A percentile compares a stretch with the other conserved stretches of the same genome.
Conservation (phyloP, 2,329 filamentous ascomycete species). For the Chlorencoelia australis region DNA sequence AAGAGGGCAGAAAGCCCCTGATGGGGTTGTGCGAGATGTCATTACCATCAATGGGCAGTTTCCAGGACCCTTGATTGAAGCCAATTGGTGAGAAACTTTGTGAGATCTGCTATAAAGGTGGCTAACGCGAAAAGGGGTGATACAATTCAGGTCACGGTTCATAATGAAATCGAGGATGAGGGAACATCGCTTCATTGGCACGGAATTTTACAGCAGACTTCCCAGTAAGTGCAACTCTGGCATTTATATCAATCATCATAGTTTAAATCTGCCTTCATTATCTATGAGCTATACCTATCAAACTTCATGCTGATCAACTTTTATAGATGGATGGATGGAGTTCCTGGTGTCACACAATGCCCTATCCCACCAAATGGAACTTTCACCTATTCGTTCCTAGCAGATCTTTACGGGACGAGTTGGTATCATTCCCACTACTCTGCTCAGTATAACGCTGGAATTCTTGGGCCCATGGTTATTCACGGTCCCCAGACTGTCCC, state of each 20-base stretch:
- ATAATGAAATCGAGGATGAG: conserved; percentile 49
- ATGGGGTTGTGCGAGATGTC: conserved; percentile 42
- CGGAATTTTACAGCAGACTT: conserved; percentile 36
- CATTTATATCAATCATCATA: too few relatives aligned
- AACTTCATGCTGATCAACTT: conserved; percentile 13
- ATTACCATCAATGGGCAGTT: conserved; percentile 28
- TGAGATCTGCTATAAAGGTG: not conserved
- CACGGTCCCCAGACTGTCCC: conserved; percentile 45
- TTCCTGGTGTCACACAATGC: conserved; percentile 47
- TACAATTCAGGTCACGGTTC: conserved; percentile 51
- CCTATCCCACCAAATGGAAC: conserved; percentile 43
- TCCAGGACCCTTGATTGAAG: conserved; percentile 28
- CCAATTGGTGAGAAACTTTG: conserved; percentile 22
- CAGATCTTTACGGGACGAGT: conserved; percentile 35
- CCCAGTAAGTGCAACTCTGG: conserved; percentile 15
- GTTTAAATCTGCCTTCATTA: too few relatives aligned
- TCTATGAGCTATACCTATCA: not conserved
- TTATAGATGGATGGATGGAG: conserved; percentile 30
- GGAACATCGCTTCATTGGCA: conserved; percentile 34
- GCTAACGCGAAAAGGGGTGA: conserved; percentile 22
- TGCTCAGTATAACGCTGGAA: conserved; percentile 40
- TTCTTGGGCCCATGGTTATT: conserved; percentile 50
- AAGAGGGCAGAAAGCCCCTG: conserved; percentile 25
- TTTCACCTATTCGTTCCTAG: conserved; percentile 23
- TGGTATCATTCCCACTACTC: conserved; percentile 55